Evolutionary conservation across 768 basidiomycete species (phyloP).

Genomic region (Mycena maculata): DNA sequence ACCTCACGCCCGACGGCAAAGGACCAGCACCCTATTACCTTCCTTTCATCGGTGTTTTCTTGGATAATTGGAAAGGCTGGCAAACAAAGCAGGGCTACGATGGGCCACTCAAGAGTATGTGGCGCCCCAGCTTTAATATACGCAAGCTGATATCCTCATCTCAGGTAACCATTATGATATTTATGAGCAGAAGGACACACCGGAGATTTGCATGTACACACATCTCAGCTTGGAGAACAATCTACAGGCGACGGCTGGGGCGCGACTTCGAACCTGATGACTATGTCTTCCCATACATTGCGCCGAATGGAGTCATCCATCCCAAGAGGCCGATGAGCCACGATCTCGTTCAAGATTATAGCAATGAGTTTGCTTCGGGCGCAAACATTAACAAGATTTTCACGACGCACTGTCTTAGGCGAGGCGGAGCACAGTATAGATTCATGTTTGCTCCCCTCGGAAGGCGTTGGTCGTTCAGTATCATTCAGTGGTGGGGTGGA

Average conservation of each 20-base stretch:
- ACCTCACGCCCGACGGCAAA: slow-evolving; percentile 36
- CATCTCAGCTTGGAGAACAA: slow-evolving; percentile 40
- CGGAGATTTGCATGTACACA: slow-evolving; percentile 42
- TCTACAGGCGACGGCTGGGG: slow-evolving; percentile 36
- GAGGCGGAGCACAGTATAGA: slow-evolving; percentile 52
- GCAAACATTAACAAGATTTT: slow-evolving; percentile 40
- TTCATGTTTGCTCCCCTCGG: slow-evolving; percentile 52
- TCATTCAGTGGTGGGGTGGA: slow-evolving; percentile 56
- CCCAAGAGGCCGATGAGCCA: slow-evolving; percentile 41
- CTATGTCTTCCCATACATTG: slow-evolving; percentile 49
- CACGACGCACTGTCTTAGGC: slow-evolving; percentile 50
- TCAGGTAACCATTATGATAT: slow-evolving; percentile 47
- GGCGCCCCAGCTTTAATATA: no score
- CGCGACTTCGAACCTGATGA: slow-evolving; percentile 41
- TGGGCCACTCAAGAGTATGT: slow-evolving; percentile 33
- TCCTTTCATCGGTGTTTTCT: slow-evolving; percentile 36
- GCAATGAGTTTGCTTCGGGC: slow-evolving; percentile 40
- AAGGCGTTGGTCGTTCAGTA: slow-evolving; percentile 48
- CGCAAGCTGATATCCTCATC: neutral
- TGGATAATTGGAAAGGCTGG: slow-evolving; percentile 45
- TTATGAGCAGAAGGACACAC: slow-evolving; percentile 44
- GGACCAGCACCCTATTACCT: slow-evolving; percentile 34
- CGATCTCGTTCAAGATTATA: slow-evolving; percentile 41
- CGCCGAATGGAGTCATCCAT: slow-evolving; percentile 40
- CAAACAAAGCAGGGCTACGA: slow-evolving; percentile 41